A percentile compares a stretch with the other conserved stretches of the same genome.
Conservation (phyloP, 352 stramenopile genomes). For the Pythium coloratum region DNA sequence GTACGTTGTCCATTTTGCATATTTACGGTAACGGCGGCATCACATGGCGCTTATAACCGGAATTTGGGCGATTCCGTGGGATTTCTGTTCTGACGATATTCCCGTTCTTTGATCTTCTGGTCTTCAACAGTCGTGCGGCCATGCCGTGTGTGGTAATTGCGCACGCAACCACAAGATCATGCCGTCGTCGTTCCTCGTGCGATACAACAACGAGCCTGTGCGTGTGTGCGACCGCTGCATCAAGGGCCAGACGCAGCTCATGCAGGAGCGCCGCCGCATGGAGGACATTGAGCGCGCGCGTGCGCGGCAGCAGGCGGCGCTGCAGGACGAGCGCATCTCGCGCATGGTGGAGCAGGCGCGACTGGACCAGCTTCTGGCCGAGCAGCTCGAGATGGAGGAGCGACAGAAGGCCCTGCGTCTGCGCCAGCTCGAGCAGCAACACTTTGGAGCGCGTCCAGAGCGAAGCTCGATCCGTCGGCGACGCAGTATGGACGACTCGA, state of each 20-base stretch:
- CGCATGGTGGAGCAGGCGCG: conserved; percentile 51
- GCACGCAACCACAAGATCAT: conserved; percentile 78
- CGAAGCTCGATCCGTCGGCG: conserved; percentile 40
- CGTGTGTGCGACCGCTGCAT: conserved; percentile 83
- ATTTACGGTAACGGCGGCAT: background rate
- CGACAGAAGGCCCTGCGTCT: conserved; percentile 43
- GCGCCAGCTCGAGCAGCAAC: conserved; percentile 53
- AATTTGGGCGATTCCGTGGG: background rate
- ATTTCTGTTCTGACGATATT: conserved; percentile 3
- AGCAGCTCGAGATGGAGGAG: conserved; percentile 39
- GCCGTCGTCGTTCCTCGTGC: conserved; percentile 56
- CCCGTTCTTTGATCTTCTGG: background rate
- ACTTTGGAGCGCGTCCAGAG: conserved; percentile 55
- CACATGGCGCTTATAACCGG: background rate
- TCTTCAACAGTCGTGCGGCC: conserved; percentile 61
- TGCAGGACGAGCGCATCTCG: conserved; percentile 67
- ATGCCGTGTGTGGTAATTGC: conserved; percentile 77
- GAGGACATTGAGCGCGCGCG: conserved; percentile 75
- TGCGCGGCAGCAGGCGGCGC: conserved; percentile 64
- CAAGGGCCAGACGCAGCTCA: conserved; percentile 71
- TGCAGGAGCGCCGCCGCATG: conserved; percentile 61
- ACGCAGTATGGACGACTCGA: conserved; percentile 56
- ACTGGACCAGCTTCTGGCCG: conserved; percentile 48
- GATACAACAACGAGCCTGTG: conserved; percentile 78
- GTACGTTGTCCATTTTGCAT: conserved; percentile 32